Conservation (phyloP, 768 basidiomycete species). For the Grammothele lineata region DNA sequence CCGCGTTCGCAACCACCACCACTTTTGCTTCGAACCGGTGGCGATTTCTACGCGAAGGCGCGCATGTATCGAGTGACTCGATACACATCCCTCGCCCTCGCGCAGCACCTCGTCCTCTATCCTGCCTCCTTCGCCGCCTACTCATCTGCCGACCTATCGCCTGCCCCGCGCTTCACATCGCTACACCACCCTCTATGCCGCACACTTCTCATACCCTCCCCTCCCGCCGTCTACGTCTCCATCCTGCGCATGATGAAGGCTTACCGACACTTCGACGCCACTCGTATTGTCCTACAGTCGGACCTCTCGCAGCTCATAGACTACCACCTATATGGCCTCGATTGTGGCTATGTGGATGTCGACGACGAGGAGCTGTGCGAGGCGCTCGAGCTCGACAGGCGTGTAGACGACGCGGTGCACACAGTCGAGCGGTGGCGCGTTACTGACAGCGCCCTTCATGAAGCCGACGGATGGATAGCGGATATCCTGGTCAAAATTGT, state of each 20-base stretch:
- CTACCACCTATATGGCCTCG: conserved; percentile 28
- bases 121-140: conserved; percentile 6
- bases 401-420: conserved; percentile 19
- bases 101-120: conserved; percentile 9
- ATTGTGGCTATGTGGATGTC: conserved; percentile 27
- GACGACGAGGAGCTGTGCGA: conserved; percentile 28
- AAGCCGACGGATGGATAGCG: no score
- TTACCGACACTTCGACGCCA: conserved; percentile 22
- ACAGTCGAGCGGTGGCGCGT: conserved; percentile 16
- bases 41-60: conserved; percentile 11
- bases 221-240: conserved; percentile 31
- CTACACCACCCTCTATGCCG: not conserved
- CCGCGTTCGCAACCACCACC: conserved; percentile 1
- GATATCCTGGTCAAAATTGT: no score
- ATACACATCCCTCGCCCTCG: conserved; percentile 4
- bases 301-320: conserved; percentile 34
- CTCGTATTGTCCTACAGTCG: conserved; percentile 22
- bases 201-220: conserved; percentile 24
- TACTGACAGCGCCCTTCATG: no score
- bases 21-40: conserved; percentile 4
- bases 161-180: conserved; percentile 1
- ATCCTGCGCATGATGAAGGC: conserved; percentile 29
- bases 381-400: conserved; percentile 7
- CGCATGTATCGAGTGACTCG: conserved; percentile 4
- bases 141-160: not conserved